Evolutionary conservation across 495 filamentous ascomycete species (phyloP), one percentile per base, ranked within the genome.

Genomic region (Stereocaulon alpinum): DNA sequence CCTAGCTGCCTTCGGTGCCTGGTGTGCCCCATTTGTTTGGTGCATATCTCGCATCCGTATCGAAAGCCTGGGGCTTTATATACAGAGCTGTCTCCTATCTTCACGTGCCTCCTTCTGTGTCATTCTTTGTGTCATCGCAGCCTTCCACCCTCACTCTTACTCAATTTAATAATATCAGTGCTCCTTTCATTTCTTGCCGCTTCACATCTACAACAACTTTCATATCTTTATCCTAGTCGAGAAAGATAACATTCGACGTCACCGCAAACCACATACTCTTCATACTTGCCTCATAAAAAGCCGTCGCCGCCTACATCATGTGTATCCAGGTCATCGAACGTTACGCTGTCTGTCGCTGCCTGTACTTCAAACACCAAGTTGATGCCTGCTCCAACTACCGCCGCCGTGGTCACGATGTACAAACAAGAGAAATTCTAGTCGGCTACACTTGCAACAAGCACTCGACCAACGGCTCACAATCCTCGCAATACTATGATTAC

Each of bases 311-410:
- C 17, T 20, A n/a, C 69, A 78, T 42, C 60, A 90, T 90, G 86
- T 90, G 86, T 67, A 82, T 83, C 65, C 78, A 85, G 70, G 68
- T 90, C 57, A 73, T 86, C 66, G 86, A 90, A 66, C 82, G 83
- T 48, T 92, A 86, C 72, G 82, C 88, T 4, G 88, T 82, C 58
- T 92, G 88, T 80, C 77, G 81, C 60, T 92, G 88, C 69, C 75
- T 89, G 64, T 92, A 92, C 75, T 87, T 87, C 75, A 76, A 82
- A 56, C 88, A 92, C 70, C 80, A 83, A 18, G 76, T 89, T 60
- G 88, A 92, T 62, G 85, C 85, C 56, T 92, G 88, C 67, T 68
- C 79, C 27, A 76, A 82, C 47, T 85, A 84, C 66, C 84, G 85
- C 49, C 86, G 85, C 56, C 78, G 80, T 55, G 86, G 87, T 40